Percentiles rank a stretch among this genome's conserved stretches.
These are phyloP conservation scores for Phanerochaete sordida DNA, from an alignment of 768 basidiomycete genomes.

Conservation along the genomic window DNA sequence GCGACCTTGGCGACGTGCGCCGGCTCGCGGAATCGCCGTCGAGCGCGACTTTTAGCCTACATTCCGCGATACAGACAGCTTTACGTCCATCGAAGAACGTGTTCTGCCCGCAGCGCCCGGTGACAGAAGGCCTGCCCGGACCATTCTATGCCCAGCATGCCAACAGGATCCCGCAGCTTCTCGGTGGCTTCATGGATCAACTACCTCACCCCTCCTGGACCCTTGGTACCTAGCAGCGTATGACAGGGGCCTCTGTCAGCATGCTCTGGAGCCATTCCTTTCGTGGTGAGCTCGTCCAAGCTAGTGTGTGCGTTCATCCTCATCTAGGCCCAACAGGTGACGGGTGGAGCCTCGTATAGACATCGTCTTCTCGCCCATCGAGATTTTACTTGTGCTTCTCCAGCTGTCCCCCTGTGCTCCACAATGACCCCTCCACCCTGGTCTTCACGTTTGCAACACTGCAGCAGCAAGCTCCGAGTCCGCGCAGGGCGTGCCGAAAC, in stretches of 20 bases:
- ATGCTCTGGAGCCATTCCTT: too few relatives aligned
- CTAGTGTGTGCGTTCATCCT: neutral
- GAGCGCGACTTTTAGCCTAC: neutral
- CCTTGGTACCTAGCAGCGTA: neutral
- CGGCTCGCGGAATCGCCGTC: neutral
- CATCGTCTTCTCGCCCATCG: neutral
- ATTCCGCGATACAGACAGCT: neutral
- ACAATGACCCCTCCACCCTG: neutral
- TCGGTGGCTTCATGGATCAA: neutral
- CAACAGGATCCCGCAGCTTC: neutral
- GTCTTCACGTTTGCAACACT: neutral
- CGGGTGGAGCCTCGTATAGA: neutral
- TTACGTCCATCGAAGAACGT: neutral
- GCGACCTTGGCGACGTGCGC: neutral
- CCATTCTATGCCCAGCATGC: neutral
- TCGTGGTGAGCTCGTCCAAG: too few relatives aligned
- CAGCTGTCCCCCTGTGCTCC: neutral
- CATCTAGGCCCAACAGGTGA: neutral
- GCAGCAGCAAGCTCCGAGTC: neutral
- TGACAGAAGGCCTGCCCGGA: neutral
- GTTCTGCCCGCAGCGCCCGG: neutral
- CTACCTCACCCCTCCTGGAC: neutral
- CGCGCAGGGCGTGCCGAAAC: neutral
- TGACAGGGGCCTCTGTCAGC: neutral
- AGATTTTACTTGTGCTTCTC: neutral